Percentiles rank a stretch among this genome's conserved stretches.
Conservation (phyloP, 2,329 filamentous ascomycete genomes). For the Penicillium sp. region DNA sequence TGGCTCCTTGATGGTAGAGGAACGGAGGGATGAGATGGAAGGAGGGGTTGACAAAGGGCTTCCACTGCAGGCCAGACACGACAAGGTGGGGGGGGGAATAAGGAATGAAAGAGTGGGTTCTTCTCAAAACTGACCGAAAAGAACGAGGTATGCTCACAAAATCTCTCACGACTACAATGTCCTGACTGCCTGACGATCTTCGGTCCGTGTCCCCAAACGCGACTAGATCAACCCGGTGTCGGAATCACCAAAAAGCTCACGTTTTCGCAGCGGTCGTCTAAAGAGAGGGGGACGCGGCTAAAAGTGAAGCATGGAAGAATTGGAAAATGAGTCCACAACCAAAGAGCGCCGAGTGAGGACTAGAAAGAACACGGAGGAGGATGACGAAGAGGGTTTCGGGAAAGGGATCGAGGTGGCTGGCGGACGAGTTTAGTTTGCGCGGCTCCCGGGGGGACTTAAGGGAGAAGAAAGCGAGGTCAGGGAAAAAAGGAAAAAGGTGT, state of each 20-base stretch:
- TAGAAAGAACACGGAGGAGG: conserved; percentile 31
- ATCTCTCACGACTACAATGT: conserved; percentile 2
- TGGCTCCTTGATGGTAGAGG: conserved; percentile 8
- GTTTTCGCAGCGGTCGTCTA: conserved; percentile 20
- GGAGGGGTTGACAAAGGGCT: conserved; percentile 31
- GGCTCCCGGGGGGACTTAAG: conserved; percentile 29
- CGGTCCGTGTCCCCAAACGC: conserved; percentile 19
- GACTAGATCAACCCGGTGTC: conserved; percentile 19
- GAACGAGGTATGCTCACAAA: conserved; percentile 4
- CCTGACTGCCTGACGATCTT: conserved; percentile 22
- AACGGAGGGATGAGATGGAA: conserved; percentile 11
- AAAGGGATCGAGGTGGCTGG: conserved; percentile 48
- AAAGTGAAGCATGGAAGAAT: conserved; percentile 21
- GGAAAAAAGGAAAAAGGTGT: background rate
- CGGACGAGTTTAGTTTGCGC: conserved; percentile 39
- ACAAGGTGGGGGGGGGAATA: conserved; percentile 2
- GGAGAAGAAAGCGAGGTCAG: conserved; percentile 13
- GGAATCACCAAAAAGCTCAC: conserved; percentile 1
- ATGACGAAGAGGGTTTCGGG: conserved; percentile 40
- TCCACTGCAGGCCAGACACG: conserved; percentile 1
- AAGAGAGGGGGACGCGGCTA: conserved; percentile 13
- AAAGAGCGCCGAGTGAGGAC: conserved; percentile 31
- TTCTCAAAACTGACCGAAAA: conserved; percentile 8
- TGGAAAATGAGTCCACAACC: conserved; percentile 17
- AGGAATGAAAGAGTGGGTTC: background rate